Evolutionary conservation across 495 filamentous ascomycete species (phyloP), one percentile per base, ranked within the genome.

Genomic region (Monascus purpureus): DNA sequence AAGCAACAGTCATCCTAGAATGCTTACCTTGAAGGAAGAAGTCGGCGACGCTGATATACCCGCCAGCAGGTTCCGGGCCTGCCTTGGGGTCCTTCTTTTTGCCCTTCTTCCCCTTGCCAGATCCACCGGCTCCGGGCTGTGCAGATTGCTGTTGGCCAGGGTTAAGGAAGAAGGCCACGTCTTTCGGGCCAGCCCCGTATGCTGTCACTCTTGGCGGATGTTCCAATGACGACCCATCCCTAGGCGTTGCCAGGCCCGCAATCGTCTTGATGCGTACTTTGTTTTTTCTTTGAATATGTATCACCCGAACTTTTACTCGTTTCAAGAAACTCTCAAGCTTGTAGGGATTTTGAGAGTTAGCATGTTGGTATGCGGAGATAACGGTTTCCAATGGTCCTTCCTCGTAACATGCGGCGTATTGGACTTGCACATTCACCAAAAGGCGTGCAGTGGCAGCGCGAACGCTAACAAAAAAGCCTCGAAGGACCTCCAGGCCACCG

Each of bases 381-480:
- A 55, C 31, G 3, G 35, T 28, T 5, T 9, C 19, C 27, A 67
- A 32, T n/a, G 42, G 43, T 2, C 53, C 56, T 25, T 42, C 36
- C 26, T 61, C 31, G 40, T 61, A 65, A 31, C 50, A 55, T 2
- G 61, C 63, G 3, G 49, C 18, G 34, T 67, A 57, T 28, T 63
- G 65, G 25, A 67, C 59, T 32, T 67, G 61, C 2, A 71, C 65
- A 32, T 83, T 81, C 3, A 80, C 49, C 1, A 82, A 54, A 7
- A 80, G 41, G 4, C 77, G 65, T 2, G 70, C 67, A 2, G 79
- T 81, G 6, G 72, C 75, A 0, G 67, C 59, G 14, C 78, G 73
- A 11, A 75, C 68, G 50, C 75, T 81, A 32, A 74, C 61, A 37
- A 79, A 80, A 41, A 68, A 82, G 0, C 80, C 79, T 30, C 78